These are phyloP conservation scores for Volvox reticuliferus DNA, from an alignment of 139 green algal species.

Conservation along the genomic window DNA sequence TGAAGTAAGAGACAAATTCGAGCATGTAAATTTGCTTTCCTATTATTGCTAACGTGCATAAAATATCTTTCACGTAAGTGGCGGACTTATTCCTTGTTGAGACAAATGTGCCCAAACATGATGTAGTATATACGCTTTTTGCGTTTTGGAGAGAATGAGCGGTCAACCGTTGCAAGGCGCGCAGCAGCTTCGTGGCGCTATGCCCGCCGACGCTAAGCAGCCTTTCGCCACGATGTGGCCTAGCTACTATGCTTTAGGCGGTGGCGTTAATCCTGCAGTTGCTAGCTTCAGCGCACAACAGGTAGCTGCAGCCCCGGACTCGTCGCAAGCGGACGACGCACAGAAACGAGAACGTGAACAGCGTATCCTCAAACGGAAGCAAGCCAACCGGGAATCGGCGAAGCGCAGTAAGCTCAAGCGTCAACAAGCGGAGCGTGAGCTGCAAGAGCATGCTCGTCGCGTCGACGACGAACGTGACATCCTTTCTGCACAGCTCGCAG, in stretches of 20 bases:
- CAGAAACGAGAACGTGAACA: conserved; percentile 8
- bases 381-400: conserved; percentile 23
- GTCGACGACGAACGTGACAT: conserved; percentile 32
- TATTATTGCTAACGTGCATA: too few relatives aligned
- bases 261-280: background rate
- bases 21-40: too few relatives aligned
- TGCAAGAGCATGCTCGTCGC: conserved; percentile 23
- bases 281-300: background rate
- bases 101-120: background rate
- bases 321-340: background rate
- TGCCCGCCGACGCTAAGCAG: background rate
- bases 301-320: background rate
- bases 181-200: background rate
- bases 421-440: conserved; percentile 33
- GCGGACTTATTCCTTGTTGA: too few relatives aligned
- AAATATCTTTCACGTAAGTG: too few relatives aligned
- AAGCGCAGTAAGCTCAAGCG: conserved; percentile 43
- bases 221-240: conserved; percentile 29
- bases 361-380: conserved; percentile 10
- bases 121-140: background rate
- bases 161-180: background rate
- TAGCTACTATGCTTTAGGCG: background rate
- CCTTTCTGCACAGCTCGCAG: background rate
- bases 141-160: background rate
- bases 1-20: too few relatives aligned